phyloP scores from a whole-genome alignment of 345 rosid species.

The Kandelia obovata region DNA sequence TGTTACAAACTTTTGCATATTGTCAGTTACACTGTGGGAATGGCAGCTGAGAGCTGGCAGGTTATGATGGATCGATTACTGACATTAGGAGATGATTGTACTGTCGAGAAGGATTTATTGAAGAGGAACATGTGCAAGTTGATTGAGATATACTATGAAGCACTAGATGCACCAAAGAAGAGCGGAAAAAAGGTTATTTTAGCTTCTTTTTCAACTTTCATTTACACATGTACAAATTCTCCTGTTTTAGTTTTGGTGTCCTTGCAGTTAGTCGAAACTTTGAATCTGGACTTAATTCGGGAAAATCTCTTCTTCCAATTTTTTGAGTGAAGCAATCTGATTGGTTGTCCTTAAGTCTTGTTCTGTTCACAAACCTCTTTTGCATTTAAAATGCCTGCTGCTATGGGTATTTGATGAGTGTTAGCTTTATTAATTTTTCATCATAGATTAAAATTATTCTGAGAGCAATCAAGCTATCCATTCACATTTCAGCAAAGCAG shows the following conservation, averaged over 20 bases:
- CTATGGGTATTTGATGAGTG: not conserved
- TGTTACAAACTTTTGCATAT: conserved; percentile 11
- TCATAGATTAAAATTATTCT: not conserved
- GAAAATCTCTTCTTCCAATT: not conserved
- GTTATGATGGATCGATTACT: conserved; percentile 73
- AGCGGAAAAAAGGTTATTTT: conserved; percentile 43
- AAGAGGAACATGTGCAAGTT: conserved; percentile 36
- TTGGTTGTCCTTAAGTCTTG: not conserved
- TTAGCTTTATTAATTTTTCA: not conserved
- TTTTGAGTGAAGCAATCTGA: not conserved
- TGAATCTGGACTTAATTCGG: not conserved
- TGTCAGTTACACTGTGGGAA: conserved; percentile 48
- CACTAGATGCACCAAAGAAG: conserved; percentile 74
- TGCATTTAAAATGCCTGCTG: not conserved
- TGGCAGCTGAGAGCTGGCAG: conserved; percentile 70
- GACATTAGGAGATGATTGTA: conserved; percentile 32
- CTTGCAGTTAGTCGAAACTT: not conserved
- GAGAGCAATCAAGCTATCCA: not conserved
- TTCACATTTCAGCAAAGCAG: no score
- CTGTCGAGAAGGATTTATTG: conserved; percentile 37
- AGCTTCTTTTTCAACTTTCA: not conserved
- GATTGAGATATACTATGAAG: conserved; percentile 66
- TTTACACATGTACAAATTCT: not conserved
- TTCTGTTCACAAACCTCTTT: not conserved
- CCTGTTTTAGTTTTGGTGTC: not conserved